Conservation (phyloP, 116 monocot genomes). For the Dioscorea cayenensis region DNA sequence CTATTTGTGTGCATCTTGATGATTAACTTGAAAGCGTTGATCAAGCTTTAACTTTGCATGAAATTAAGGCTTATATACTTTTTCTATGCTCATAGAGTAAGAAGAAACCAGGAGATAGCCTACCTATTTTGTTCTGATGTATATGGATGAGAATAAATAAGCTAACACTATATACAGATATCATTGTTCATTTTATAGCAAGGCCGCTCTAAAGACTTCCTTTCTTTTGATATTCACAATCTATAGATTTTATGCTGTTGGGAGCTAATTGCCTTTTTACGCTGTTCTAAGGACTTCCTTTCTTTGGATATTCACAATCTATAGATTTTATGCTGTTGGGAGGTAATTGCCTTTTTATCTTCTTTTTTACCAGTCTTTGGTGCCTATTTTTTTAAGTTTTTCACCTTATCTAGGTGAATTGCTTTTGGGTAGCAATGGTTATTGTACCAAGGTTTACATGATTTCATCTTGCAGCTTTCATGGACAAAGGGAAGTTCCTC, state of each 20-base stretch:
- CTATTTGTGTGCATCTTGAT: neutral
- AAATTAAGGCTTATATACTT: neutral
- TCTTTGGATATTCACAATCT: too few species aligned
- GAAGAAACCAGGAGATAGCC: too few species aligned
- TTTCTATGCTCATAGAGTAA: neutral
- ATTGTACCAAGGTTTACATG: neutral
- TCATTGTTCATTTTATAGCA: neutral
- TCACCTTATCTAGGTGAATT: neutral
- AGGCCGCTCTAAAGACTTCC: neutral
- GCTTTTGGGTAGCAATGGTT: neutral
- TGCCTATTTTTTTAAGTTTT: neutral
- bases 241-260: too few species aligned
- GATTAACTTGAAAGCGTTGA: neutral
- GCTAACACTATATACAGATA: neutral
- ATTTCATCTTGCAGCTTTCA: slow-evolving; percentile 36
- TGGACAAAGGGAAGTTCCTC: slow-evolving; percentile 22
- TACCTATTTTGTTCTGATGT: neutral
- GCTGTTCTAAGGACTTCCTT: too few species aligned
- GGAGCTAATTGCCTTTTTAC: too few species aligned
- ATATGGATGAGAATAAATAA: neutral
- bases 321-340: too few species aligned
- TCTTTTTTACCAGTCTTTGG: too few species aligned
- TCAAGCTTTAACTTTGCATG: too few species aligned
- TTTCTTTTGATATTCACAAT: too few species aligned
- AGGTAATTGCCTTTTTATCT: too few species aligned